Evolutionary conservation across 768 basidiomycete species (phyloP).

Genomic region (Suillus subaureus): DNA sequence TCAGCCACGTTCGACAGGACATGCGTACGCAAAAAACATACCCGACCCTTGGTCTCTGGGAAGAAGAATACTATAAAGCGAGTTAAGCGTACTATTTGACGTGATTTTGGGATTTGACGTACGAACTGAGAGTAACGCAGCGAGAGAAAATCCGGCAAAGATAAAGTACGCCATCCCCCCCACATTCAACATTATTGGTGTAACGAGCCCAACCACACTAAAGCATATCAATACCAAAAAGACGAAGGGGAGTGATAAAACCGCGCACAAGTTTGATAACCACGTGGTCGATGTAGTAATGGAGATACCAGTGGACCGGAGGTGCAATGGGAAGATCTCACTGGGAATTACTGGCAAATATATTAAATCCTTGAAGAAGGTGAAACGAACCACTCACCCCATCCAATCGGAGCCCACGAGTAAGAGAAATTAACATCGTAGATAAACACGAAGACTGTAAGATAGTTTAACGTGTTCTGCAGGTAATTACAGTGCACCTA

Average conservation of each 20-base stretch:
- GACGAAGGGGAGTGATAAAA: background rate
- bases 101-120: slow-evolving; percentile 7
- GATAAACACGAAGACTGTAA: slow-evolving; percentile 40
- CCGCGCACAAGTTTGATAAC: slow-evolving; percentile 46
- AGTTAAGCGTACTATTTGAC: background rate
- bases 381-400: slow-evolving; percentile 18
- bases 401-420: slow-evolving; percentile 37
- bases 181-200: slow-evolving; percentile 47
- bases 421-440: slow-evolving; percentile 41
- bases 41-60: slow-evolving; percentile 37
- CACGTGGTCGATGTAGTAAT: slow-evolving; percentile 45
- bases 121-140: slow-evolving; percentile 34
- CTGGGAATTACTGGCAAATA: slow-evolving; percentile 38
- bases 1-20: background rate
- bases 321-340: slow-evolving; percentile 43
- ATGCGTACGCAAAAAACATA: slow-evolving; percentile 36
- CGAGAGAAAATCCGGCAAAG: slow-evolving; percentile 34
- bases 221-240: slow-evolving; percentile 6
- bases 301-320: slow-evolving; percentile 43
- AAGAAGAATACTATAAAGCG: slow-evolving; percentile 27
- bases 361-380: slow-evolving; percentile 9
- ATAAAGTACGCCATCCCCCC: slow-evolving; percentile 34
- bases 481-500: slow-evolving; percentile 23
- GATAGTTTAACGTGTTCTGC: slow-evolving; percentile 18
- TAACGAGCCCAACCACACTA: slow-evolving; percentile 33